Base-by-base conservation (phyloP, 345 rosid species). In the Arabis alpina region DNA sequence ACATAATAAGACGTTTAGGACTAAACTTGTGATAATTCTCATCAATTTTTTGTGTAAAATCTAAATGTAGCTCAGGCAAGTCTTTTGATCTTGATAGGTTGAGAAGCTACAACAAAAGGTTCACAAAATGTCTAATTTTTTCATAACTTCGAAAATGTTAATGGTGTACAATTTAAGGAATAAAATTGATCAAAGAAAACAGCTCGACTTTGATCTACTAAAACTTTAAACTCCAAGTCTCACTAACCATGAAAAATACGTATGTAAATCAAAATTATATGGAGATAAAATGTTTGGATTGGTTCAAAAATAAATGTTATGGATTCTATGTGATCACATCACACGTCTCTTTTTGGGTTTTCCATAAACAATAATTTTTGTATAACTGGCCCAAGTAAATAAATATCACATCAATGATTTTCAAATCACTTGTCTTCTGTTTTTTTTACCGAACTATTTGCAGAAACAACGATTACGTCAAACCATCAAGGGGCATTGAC, bases 21-120 rank as follows among this genome's bases (percentile, higher is more conserved):
- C 19, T 8, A 58, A 34, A 36, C 72, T 66, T 64, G 2, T 40
- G 71, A 6, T 73, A 15, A 8, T 36, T 57, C 43, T 73, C 61
- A 74, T 42, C 73, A 42, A 41, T 64, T 58, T 32, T 55, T 49
- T 69, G 41, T 74, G 55, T 73, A 74, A 74, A 58, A 59, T 59
- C 60, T 5, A 40, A 74, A 66, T 30, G 11, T 66, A 64, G 51
- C 28, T 64, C 53, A 73, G 71, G 12, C 50, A 54, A 44, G 28
- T 71, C 28, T 54, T 72, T 54, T 47, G 25, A 41, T 51, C 10
- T 13, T 0, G 23, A 19, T 19, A 19, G 1, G 23, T 19, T 19
- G 23, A 0, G 23, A 19, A 19, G 23, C 23, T 19, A 19, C 23
- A 19, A 19, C 23, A 19, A 19, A 19, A 19, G 1, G 23, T 19